phyloP scores from a whole-genome alignment of 495 filamentous ascomycete genomes.

The Podospora appendiculata region DNA sequence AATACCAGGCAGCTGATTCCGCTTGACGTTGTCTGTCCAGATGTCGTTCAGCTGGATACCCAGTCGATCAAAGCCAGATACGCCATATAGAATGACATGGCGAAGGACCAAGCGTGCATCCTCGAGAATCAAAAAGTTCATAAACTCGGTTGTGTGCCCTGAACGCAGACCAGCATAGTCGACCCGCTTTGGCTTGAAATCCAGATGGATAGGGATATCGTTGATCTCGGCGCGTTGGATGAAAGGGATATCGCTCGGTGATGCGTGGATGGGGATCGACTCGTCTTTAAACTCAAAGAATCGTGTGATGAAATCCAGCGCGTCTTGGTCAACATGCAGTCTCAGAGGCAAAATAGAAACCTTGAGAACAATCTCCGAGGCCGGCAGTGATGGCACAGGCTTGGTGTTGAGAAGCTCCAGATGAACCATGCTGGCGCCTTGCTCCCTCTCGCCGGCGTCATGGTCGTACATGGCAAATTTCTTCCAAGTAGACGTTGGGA shows the following conservation, averaged over 20 bases:
- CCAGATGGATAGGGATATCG: constrained; percentile 71
- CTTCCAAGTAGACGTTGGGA: constrained; percentile 95
- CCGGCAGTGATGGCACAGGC: constrained; percentile 73
- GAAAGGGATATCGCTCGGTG: constrained; percentile 72
- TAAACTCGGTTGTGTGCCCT: constrained; percentile 96
- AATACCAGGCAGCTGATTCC: constrained; percentile 81
- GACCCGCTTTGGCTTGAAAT: constrained; percentile 97
- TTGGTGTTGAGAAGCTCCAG: constrained; percentile 80
- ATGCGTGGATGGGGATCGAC: constrained; percentile 37
- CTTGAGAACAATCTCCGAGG: constrained; percentile 84
- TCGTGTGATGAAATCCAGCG: constrained; percentile 89
- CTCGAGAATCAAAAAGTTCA: constrained; percentile 96
- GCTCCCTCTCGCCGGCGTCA: constrained; percentile 77
- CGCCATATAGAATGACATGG: constrained; percentile 86
- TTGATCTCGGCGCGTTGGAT: constrained; percentile 85
- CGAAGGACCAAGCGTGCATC: constrained; percentile 77
- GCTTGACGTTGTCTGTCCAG: constrained; percentile 93
- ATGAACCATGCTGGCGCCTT: constrained; percentile 80
- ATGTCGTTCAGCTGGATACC: constrained; percentile 86
- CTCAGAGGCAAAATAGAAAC: constrained; percentile 79
- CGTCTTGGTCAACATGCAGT: constrained; percentile 96
- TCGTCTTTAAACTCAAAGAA: constrained; percentile 98
- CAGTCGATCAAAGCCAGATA: constrained; percentile 81
- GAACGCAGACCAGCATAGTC: constrained; percentile 93
- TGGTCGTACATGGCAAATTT: constrained; percentile 93